A percentile compares a stretch with the other conserved stretches of the same genome.
These are phyloP conservation scores for Cercospora janseana DNA, from an alignment of 2,329 filamentous ascomycete genomes.

Conservation along the genomic window DNA sequence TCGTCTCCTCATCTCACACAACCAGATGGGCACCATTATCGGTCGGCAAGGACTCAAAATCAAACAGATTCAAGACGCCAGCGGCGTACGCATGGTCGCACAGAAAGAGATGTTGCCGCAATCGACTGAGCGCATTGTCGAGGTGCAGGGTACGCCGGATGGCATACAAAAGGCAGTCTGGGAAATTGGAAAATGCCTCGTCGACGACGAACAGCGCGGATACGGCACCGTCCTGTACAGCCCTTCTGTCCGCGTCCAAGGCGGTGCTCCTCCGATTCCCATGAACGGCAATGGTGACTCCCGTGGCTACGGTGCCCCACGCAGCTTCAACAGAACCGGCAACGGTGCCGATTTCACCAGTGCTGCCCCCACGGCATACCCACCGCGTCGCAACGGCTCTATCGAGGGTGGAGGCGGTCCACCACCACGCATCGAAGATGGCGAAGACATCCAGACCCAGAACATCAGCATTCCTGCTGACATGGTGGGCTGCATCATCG, in stretches of 20 bases:
- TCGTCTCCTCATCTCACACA: slow-evolving; percentile 97
- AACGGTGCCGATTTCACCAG: slow-evolving; percentile 98
- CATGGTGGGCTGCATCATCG: slow-evolving; percentile 99
- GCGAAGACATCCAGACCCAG: slow-evolving; percentile 96
- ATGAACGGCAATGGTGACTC: slow-evolving; percentile 53
- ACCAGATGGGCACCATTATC: slow-evolving; percentile 99
- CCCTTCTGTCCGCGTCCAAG: slow-evolving; percentile 83
- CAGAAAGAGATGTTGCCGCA: slow-evolving; percentile 99
- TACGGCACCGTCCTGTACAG: slow-evolving; percentile 98
- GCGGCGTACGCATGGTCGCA: slow-evolving; percentile 96
- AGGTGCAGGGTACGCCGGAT: slow-evolving; percentile 90
- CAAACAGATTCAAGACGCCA: slow-evolving; percentile 97
- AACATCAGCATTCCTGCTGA: slow-evolving; percentile 99
- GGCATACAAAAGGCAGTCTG: slow-evolving; percentile 94
- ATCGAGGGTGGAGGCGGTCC: slow-evolving; percentile 69
- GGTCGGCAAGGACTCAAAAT: slow-evolving; percentile 95
- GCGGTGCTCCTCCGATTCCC: slow-evolving; percentile 54
- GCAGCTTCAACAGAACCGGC: slow-evolving; percentile 85
- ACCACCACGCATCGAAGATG: slow-evolving; percentile 89
- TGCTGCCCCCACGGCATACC: slow-evolving; percentile 58
- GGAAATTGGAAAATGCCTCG: slow-evolving; percentile 98
- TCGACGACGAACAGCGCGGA: slow-evolving; percentile 96
- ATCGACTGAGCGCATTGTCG: slow-evolving; percentile 95
- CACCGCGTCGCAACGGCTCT: slow-evolving; percentile 67
- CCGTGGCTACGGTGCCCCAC: slow-evolving; percentile 51